A percentile compares a stretch with the other conserved stretches of the same genome.
Evolutionary conservation across 768 basidiomycete genomes (phyloP).

Genomic region (Leccinum variicolor): DNA sequence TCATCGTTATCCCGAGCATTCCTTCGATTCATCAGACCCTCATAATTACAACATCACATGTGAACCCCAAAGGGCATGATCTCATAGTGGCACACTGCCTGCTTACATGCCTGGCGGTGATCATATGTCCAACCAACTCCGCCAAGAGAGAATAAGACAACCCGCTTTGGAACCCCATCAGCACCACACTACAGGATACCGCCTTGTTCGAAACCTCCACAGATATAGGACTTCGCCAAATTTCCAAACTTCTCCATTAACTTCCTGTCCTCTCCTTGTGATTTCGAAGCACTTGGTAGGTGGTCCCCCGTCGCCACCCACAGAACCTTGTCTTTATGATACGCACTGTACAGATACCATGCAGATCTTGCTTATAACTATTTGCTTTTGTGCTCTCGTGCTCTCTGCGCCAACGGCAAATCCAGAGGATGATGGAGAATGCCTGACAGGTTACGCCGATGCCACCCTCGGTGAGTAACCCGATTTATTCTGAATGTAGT

Average conservation of each 20-base stretch:
- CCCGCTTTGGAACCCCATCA: neutral
- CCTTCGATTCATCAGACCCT: neutral
- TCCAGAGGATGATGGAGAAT: neutral
- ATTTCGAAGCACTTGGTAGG: neutral
- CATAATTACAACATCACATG: neutral
- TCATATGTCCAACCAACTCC: neutral
- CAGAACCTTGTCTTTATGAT: neutral
- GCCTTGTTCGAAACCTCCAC: neutral
- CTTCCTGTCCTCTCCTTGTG: neutral
- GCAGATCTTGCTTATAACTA: neutral
- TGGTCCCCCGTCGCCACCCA: neutral
- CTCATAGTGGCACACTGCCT: neutral
- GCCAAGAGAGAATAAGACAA: no score
- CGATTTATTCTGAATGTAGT: neutral
- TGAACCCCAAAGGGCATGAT: neutral
- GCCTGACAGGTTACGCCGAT: neutral
- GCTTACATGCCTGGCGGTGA: neutral
- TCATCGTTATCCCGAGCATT: neutral
- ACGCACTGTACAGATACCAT: neutral
- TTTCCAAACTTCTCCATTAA: neutral
- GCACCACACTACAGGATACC: neutral
- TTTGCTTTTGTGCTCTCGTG: neutral
- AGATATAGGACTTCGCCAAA: neutral
- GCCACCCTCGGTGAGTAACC: neutral
- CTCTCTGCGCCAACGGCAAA: neutral